These are phyloP conservation scores for Arthrobotrys pseudoclavata DNA, from an alignment of 2,329 filamentous ascomycete species.

Conservation along the genomic window DNA sequence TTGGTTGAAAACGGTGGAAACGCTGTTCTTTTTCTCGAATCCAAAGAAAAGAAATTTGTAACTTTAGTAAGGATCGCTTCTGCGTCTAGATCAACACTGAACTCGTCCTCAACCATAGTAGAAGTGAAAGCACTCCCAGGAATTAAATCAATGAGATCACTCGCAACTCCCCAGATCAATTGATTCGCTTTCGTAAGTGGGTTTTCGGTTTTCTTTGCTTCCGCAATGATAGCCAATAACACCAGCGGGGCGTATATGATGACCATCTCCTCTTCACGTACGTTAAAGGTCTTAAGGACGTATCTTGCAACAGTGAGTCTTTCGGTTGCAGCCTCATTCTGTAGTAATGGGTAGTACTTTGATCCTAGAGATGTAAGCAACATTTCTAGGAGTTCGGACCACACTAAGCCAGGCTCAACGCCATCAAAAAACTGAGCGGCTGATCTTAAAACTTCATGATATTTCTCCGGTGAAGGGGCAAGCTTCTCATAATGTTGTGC, in stretches of 20 bases:
- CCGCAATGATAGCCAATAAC: constrained; percentile 74
- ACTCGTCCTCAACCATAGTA: constrained; percentile 60
- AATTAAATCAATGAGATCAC: constrained; percentile 69
- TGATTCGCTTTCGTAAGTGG: constrained; percentile 65
- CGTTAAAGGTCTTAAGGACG: constrained; percentile 87
- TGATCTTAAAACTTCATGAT: constrained; percentile 88
- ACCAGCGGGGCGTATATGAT: constrained; percentile 84
- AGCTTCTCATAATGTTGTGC: constrained; percentile 79
- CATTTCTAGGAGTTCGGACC: constrained; percentile 81
- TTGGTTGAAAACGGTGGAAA: constrained; percentile 58
- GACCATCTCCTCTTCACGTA: constrained; percentile 96
- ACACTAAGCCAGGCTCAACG: constrained; percentile 93
- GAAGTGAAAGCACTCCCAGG: constrained; percentile 75
- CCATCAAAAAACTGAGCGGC: constrained; percentile 97
- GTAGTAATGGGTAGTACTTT: constrained; percentile 70
- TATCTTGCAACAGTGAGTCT: constrained; percentile 74
- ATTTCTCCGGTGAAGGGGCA: constrained; percentile 77
- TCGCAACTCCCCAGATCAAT: constrained; percentile 72
- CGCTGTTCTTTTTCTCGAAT: constrained; percentile 52
- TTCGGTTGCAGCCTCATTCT: constrained; percentile 67
- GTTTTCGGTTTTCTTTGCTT: constrained; percentile 64
- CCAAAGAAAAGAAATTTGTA: constrained; percentile 57
- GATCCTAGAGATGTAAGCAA: constrained; percentile 70
- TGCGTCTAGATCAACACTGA: constrained; percentile 31
- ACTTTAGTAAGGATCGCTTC: constrained; percentile 40